phyloP scores from a whole-genome alignment of 2,329 filamentous ascomycete species.

The Trichophyton verrucosum region DNA sequence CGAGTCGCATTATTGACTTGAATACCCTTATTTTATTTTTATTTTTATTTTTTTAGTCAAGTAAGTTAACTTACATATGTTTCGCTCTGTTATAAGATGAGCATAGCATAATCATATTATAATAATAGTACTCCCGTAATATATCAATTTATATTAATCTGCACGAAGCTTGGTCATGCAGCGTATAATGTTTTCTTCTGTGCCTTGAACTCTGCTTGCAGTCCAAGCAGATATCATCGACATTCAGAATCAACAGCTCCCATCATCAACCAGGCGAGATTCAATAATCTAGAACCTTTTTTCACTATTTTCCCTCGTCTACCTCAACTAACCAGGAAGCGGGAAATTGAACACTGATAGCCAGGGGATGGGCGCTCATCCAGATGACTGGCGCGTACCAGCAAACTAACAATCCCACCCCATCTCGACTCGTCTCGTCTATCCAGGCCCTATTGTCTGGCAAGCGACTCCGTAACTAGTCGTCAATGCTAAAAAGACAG shows the following conservation, averaged over 20 bases:
- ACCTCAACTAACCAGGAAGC: too few species aligned
- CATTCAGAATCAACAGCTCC: not conserved
- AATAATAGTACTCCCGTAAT: not conserved
- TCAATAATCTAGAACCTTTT: not conserved
- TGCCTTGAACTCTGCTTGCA: not conserved
- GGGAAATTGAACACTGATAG: too few species aligned
- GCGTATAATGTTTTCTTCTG: not conserved
- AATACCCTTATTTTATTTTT: not conserved
- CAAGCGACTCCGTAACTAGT: not conserved
- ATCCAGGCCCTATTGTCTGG: not conserved
- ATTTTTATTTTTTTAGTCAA: too few species aligned
- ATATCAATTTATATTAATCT: not conserved
- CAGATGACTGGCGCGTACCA: too few species aligned
- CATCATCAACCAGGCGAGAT: not conserved
- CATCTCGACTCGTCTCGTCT: not conserved
- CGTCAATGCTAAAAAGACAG: not conserved
- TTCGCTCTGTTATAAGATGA: too few species aligned
- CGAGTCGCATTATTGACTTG: not conserved
- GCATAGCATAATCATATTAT: not conserved
- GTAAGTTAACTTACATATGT: too few species aligned
- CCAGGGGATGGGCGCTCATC: too few species aligned
- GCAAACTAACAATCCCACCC: not conserved
- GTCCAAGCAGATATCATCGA: too few species aligned
- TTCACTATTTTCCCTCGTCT: not conserved
- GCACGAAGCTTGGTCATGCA: not conserved